phyloP scores from a whole-genome alignment of 2,329 filamentous ascomycete genomes.

The Fusarium transvaalense region DNA sequence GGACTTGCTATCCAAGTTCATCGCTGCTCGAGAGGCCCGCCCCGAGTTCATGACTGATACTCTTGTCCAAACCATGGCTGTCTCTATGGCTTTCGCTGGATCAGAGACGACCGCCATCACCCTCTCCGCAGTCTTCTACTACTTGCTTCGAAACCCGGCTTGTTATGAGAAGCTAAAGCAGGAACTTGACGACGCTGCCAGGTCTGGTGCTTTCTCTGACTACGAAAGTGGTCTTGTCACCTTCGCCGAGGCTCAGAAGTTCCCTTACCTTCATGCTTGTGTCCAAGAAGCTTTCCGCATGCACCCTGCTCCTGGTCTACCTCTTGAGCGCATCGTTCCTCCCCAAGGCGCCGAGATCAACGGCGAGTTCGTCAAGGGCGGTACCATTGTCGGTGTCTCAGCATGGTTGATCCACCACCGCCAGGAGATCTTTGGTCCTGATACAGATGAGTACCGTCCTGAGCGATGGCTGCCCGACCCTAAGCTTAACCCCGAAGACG shows the following conservation, averaged over 20 bases:
- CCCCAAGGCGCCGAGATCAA: constrained; percentile 72
- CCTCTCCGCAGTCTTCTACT: constrained; percentile 79
- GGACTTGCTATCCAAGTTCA: constrained; percentile 79
- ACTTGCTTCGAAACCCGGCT: constrained; percentile 72
- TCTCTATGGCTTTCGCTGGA: constrained; percentile 80
- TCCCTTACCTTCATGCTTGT: constrained; percentile 82
- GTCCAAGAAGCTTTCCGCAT: constrained; percentile 83
- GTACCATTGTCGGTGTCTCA: constrained; percentile 80
- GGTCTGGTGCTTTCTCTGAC: constrained; percentile 64
- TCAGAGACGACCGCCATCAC: constrained; percentile 85
- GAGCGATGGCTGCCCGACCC: constrained; percentile 73
- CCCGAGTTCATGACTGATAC: constrained; percentile 79
- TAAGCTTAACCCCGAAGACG: constrained; percentile 51
- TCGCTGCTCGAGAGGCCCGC: constrained; percentile 74
- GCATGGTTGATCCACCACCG: constrained; percentile 81
- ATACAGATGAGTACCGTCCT: constrained; percentile 74
- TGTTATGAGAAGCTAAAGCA: constrained; percentile 66
- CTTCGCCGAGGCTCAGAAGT: constrained; percentile 75
- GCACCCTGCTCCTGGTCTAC: constrained; percentile 79
- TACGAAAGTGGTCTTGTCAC: constrained; percentile 71
- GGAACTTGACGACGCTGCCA: constrained; percentile 73
- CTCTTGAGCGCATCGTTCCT: constrained; percentile 80
- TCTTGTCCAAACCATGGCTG: constrained; percentile 77
- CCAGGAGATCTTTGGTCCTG: constrained; percentile 74
- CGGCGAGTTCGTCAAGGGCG: constrained; percentile 72